Evolutionary conservation across 108 stramenopile species (phyloP), one percentile per base, ranked within the genome.

Genomic region (Nannochloropsis granulata): DNA sequence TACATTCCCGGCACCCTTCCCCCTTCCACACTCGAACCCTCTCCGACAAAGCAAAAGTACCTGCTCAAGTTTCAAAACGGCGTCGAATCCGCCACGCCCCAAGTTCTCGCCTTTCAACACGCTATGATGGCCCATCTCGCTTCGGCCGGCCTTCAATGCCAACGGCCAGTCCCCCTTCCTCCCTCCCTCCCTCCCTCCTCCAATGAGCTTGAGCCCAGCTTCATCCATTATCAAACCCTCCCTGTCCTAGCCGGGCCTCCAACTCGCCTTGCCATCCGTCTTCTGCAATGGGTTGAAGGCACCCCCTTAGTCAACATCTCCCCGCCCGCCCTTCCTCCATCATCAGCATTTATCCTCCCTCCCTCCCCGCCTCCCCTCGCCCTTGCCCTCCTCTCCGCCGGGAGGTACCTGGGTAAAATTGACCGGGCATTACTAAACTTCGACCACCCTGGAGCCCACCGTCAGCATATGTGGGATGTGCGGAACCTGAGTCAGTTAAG

Each of bases 51-150:
- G 7, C 56, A 71, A 2, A 71, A 71, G n/a, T 84, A 45, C 84
- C 81, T 85, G 85, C 79, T 85, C 23, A 85, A 85, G 81, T 8
- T 82, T 43, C 79, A 85, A 23, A 85, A 85, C 82, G 81, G 42
- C 24, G 79, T 85, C 21, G 85, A 85, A n/a, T n/a, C 21, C 24
- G 24, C 14, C 46, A 46, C 25, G 13, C 81, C 43, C 21, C 24
- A 81, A 13, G 19, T 85, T n/a, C 71, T 85, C 12, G 78, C 23
- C 19, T 78, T 25, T n/a, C 78, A 43, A n/a, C 21, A 42, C 71
- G 44, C 24, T 25, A 24, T 19, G 13, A 84, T 44, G 85, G 3
- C 43, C 10, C 34, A 9, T 0, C 24, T 44, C 21, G 25, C 56
- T 10, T 16, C 56, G 21, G 56, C 56, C 2, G 56, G 56, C 56